phyloP scores from a whole-genome alignment of 345 rosid genomes.

The Fremontodendron californicum region DNA sequence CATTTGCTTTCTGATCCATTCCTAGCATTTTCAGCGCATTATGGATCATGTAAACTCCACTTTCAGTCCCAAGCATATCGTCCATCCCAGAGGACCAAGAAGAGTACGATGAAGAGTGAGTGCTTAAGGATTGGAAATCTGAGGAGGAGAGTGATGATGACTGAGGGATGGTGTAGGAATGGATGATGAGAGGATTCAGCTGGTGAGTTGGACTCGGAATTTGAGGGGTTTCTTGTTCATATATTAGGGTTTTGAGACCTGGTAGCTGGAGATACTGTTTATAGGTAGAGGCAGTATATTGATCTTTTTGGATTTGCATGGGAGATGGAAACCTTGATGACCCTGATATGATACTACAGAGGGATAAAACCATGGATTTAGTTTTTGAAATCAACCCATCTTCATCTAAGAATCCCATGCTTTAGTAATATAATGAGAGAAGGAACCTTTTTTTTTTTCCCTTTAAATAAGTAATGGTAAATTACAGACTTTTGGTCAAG shows the following conservation, averaged over 20 bases:
- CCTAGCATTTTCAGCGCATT: not conserved
- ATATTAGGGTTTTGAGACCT: constrained; percentile 35
- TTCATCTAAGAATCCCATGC: constrained; percentile 10
- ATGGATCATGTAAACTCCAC: constrained; percentile 29
- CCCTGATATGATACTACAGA: not conserved
- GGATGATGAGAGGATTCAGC: not conserved
- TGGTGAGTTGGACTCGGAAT: not conserved
- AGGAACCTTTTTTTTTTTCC: too few relatives aligned
- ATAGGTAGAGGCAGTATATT: not conserved
- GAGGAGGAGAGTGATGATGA: not conserved
- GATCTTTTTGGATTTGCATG: constrained; percentile 16
- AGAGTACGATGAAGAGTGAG: constrained; percentile 14
- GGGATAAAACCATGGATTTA: constrained; percentile 21
- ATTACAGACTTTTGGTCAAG: not conserved
- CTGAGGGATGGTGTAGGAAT: constrained; percentile 12
- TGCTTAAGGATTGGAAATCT: not conserved
- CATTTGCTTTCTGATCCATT: not conserved
- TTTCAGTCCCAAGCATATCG: constrained; percentile 40
- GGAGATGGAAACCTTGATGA: constrained; percentile 10
- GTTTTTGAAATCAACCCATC: constrained; percentile 19
- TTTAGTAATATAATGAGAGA: not conserved
- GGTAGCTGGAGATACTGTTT: not conserved
- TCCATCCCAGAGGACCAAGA: constrained; percentile 24
- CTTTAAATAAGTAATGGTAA: not conserved
- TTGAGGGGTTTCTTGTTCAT: constrained; percentile 3